phyloP scores from a whole-genome alignment of 139 green algal species.

The Pycnococcus provasolii region DNA sequence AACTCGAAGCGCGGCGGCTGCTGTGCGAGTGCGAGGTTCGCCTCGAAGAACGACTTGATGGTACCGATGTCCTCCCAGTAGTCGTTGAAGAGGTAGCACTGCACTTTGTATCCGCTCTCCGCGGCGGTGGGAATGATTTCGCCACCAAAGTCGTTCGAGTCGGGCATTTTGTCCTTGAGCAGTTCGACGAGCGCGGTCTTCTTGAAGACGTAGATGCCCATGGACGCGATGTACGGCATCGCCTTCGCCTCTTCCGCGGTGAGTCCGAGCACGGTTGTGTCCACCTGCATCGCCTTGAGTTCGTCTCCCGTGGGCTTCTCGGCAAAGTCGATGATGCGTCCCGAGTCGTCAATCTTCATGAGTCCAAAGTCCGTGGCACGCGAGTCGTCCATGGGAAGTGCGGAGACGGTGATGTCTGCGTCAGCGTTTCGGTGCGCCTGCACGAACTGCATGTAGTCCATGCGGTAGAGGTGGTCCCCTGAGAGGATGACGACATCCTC shows the following conservation, averaged over 20 bases:
- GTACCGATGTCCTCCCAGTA: slow-evolving; percentile 98
- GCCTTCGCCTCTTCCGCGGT: slow-evolving; percentile 35
- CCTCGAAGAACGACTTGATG: slow-evolving; percentile 97
- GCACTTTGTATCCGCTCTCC: slow-evolving; percentile 42
- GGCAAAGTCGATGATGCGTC: slow-evolving; percentile 54
- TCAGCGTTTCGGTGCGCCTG: slow-evolving; percentile 72
- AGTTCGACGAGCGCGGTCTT: slow-evolving; percentile 75
- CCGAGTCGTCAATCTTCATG: slow-evolving; percentile 63
- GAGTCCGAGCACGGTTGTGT: slow-evolving; percentile 80
- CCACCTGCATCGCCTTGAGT: slow-evolving; percentile 81
- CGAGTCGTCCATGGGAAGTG: slow-evolving; percentile 70
- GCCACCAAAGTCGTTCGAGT: slow-evolving; percentile 89
- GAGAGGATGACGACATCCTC: slow-evolving; percentile 92
- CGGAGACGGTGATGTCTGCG: slow-evolving; percentile 91
- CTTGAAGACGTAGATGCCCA: slow-evolving; percentile 99
- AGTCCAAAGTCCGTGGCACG: slow-evolving; percentile 43
- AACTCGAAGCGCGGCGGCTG: slow-evolving; percentile 86
- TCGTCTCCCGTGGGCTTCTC: slow-evolving; percentile 96
- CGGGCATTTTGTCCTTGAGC: slow-evolving; percentile 30
- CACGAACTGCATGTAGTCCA: slow-evolving; percentile 99
- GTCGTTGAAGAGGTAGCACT: slow-evolving; percentile 93
- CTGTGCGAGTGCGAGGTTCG: slow-evolving; percentile 88
- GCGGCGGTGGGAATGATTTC: slow-evolving; percentile 86
- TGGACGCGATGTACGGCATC: slow-evolving; percentile 92
- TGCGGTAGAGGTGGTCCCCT: slow-evolving; percentile 78